phyloP scores from a whole-genome alignment of 2,329 filamentous ascomycete genomes.

The Diplodia intermedia region DNA sequence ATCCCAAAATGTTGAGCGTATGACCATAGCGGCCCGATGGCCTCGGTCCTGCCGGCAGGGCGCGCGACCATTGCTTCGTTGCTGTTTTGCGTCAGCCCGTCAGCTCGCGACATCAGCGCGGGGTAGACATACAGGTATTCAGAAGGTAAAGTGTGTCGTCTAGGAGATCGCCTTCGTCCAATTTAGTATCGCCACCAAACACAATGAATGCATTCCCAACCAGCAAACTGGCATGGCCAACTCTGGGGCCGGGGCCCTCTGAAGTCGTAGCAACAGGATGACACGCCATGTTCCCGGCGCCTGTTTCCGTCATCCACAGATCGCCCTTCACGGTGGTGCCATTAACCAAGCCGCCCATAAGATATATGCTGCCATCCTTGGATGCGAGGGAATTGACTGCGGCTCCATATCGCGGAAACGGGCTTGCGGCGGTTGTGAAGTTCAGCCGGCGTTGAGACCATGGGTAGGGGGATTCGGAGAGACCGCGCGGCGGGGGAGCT shows the following conservation, averaged over 20 bases:
- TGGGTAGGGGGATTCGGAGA: constrained; percentile 85
- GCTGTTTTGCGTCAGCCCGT: constrained; percentile 62
- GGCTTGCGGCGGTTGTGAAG: constrained; percentile 83
- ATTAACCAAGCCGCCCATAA: constrained; percentile 97
- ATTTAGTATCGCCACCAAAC: constrained; percentile 97
- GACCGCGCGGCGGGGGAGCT: constrained; percentile 47
- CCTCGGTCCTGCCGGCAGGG: constrained; percentile 82
- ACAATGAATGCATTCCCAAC: constrained; percentile 99
- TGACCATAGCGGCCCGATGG: constrained; percentile 94
- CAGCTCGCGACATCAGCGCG: not conserved
- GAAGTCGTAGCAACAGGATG: constrained; percentile 90
- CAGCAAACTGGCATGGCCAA: constrained; percentile 90
- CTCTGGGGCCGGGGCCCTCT: constrained; percentile 91
- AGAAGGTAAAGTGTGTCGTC: constrained; percentile 96
- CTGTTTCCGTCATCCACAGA: constrained; percentile 96
- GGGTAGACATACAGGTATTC: constrained; percentile 82
- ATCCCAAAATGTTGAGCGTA: constrained; percentile 93
- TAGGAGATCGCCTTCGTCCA: constrained; percentile 87
- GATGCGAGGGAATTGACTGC: constrained; percentile 92
- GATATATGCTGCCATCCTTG: constrained; percentile 95
- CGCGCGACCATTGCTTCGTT: constrained; percentile 96
- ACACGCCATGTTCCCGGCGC: constrained; percentile 79
- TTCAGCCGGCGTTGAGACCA: constrained; percentile 92
- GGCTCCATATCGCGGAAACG: constrained; percentile 95
- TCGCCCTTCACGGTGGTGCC: constrained; percentile 96